Evolutionary conservation across 1,284 basidiomycete species (phyloP), one percentile per base, ranked within the genome.

Genomic region (Pisolithus thermaeus): DNA sequence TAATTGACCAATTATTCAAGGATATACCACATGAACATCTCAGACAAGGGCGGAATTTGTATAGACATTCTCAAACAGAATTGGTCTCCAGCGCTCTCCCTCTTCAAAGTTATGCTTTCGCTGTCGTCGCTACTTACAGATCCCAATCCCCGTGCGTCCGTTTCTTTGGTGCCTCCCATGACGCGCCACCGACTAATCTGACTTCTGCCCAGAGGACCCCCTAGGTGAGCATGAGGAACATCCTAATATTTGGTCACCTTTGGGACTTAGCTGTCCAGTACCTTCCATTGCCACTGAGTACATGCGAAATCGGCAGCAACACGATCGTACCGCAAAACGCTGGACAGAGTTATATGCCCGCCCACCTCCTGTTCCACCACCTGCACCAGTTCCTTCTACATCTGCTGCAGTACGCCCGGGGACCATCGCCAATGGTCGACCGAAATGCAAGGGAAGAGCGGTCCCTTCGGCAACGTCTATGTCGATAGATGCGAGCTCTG

Each of bases 1-100:
- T 40, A 12, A 65, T 42, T 42, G 35, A 9, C 12, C 7, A n/a
- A 16, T 12, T 39, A 16, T n/a, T n/a, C 22, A 41, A 91, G 89
- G 62, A 91, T 94, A 65, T 94, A 94, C 64, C 92, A 95, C 63
- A 94, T 93, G 87, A 95, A 95, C 64, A 90, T 95, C 52, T 86
- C 86, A 51, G 84, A 87, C 49, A 78, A 79, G 47, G 85, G 85
- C 42, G 76, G 74, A 57, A 81, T 89, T 48, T 88, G 86, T 61
- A 86, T 87, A 57, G 84, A 94, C 68, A 88, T 93, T 45, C 77
- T 94, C 55, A 93, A 95, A 71, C 79, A 82, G 60, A 88, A 90
- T 59, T 95, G 92, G 92, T 92, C 90, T 0, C 92, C 92, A 2
- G 92, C 92, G 1, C 72, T 95, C 30, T 93, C 91, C 2, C 74